Percentiles rank a stretch among this genome's conserved stretches.
Conservation (phyloP, 2,329 filamentous ascomycete genomes). For the Phialocephala subalpina region DNA sequence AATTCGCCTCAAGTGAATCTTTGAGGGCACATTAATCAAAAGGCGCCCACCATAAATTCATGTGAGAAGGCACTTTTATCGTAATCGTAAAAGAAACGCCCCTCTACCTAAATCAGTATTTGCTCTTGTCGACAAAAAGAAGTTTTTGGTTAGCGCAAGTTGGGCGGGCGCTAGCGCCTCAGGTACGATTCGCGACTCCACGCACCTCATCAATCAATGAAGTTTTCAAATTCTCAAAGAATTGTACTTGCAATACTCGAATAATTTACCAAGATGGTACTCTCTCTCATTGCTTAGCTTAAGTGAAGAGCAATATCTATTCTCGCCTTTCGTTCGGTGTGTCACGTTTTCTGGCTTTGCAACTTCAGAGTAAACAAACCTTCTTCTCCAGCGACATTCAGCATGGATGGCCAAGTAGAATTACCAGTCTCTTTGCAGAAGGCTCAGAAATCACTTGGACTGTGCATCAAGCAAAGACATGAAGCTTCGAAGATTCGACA, state of each 20-base stretch:
- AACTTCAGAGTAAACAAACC: not conserved
- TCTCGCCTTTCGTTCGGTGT: not conserved
- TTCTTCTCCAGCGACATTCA: not conserved
- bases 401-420: slow-evolving; percentile 32
- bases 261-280: not conserved
- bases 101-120: slow-evolving; percentile 13
- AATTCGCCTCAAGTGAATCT: slow-evolving; percentile 12
- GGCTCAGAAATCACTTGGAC: slow-evolving; percentile 55
- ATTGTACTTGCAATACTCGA: not conserved
- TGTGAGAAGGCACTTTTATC: slow-evolving; percentile 14
- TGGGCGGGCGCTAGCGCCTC: not conserved
- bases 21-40: slow-evolving; percentile 6
- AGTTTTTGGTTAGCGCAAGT: slow-evolving; percentile 12
- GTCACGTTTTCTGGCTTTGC: slow-evolving; percentile 1
- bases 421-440: slow-evolving; percentile 48
- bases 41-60: slow-evolving; percentile 17
- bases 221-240: not conserved
- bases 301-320: not conserved
- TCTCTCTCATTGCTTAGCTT: not conserved
- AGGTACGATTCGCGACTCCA: not conserved
- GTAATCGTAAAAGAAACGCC: slow-evolving; percentile 14
- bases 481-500: slow-evolving; percentile 64
- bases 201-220: not conserved
- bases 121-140: slow-evolving; percentile 9
- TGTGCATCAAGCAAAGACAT: slow-evolving; percentile 64